Conservation (phyloP, 1,284 basidiomycete genomes). For the Rhodotorula sp. region DNA sequence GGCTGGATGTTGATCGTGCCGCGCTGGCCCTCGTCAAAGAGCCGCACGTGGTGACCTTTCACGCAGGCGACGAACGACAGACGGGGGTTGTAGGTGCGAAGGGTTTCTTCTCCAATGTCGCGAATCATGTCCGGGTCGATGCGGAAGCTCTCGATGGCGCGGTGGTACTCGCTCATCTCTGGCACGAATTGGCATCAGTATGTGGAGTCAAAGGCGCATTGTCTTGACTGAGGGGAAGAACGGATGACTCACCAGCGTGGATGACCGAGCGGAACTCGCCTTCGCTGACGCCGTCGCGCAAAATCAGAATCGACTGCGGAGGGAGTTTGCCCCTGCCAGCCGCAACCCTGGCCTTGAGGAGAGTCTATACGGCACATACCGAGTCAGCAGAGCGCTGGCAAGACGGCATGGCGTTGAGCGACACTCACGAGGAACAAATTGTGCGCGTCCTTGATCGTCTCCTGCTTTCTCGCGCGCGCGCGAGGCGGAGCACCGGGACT, state of each 20-base stretch:
- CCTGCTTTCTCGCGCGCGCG: conserved; percentile 4
- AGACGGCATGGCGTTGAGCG: neutral
- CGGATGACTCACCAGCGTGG: neutral
- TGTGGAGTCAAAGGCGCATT: too few relatives aligned
- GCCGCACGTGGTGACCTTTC: conserved; percentile 21
- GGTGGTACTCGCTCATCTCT: conserved; percentile 1
- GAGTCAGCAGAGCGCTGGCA: too few relatives aligned
- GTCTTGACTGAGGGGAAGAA: too few relatives aligned
- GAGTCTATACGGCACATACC: neutral
- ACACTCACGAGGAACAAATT: conserved; percentile 6
- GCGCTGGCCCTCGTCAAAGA: neutral
- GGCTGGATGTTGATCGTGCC: neutral
- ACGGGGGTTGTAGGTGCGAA: neutral
- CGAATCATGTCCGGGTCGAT: neutral
- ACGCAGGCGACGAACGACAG: conserved; percentile 10
- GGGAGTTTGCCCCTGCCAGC: neutral
- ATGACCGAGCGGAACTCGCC: conserved; percentile 8
- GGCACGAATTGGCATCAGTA: neutral
- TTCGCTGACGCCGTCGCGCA: conserved; percentile 23
- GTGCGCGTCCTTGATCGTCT: conserved; percentile 2
- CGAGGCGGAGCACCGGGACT: neutral
- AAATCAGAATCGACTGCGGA: conserved; percentile 4
- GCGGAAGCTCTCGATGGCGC: neutral
- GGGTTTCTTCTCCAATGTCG: neutral
- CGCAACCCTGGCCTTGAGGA: conserved; percentile 4